These are phyloP conservation scores for Streptanthus diversifolius DNA, from an alignment of 345 rosid genomes.

Conservation along the genomic window DNA sequence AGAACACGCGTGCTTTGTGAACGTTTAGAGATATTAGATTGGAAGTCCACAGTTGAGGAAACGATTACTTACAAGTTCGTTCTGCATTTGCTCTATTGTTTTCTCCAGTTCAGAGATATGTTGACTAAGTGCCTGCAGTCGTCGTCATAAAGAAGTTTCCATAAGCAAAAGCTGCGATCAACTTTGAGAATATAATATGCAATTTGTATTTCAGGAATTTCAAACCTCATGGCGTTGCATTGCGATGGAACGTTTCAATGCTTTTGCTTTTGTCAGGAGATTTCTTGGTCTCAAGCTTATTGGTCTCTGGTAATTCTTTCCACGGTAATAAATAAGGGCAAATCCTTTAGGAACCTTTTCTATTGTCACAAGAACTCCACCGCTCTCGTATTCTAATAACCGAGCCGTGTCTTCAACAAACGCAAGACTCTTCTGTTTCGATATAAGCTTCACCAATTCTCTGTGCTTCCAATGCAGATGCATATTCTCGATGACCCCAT, in stretches of 20 bases:
- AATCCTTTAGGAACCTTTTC: constrained; percentile 94
- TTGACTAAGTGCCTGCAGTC: constrained; percentile 83
- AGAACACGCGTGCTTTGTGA: background rate
- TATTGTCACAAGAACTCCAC: constrained; percentile 91
- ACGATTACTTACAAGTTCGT: constrained; percentile 64
- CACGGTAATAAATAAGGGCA: constrained; percentile 85
- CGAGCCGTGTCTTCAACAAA: constrained; percentile 94
- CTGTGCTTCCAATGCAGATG: constrained; percentile 99
- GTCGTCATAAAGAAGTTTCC: constrained; percentile 12
- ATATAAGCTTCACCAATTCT: constrained; percentile 93
- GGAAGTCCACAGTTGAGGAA: constrained; percentile 5
- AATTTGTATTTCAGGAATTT: background rate
- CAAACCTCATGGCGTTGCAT: constrained; percentile 96
- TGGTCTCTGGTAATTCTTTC: constrained; percentile 88
- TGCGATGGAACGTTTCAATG: constrained; percentile 87
- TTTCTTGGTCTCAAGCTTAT: constrained; percentile 89
- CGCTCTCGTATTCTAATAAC: constrained; percentile 89
- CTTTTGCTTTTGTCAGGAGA: constrained; percentile 93
- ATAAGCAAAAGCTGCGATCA: background rate
- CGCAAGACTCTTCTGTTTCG: constrained; percentile 83
- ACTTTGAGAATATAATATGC: constrained; percentile 5
- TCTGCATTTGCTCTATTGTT: constrained; percentile 70
- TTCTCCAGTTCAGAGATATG: constrained; percentile 83
- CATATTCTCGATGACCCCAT: constrained; percentile 98
- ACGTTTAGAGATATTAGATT: background rate